Base-by-base conservation (phyloP, 345 rosid species). In the Cochlearia excelsa region DNA sequence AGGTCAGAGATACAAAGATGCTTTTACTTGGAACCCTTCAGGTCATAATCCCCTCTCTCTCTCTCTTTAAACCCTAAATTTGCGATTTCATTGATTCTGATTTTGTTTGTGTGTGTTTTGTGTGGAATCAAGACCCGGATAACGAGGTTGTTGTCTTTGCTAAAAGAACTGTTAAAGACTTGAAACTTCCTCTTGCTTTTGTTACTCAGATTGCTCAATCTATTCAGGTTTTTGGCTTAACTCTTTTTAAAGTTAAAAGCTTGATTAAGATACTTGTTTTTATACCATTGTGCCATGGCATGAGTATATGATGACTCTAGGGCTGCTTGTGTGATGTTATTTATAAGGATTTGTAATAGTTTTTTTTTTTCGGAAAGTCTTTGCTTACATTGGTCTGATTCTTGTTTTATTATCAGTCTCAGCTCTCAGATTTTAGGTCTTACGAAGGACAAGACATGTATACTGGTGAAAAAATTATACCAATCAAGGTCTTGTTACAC, bases 11-110 rank as follows among this genome's bases (percentile, higher is more conserved):
- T 84, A 75, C 65, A 86, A 85, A 70, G 99, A 89, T 48, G 84
- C 95, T 66, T 89, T 93, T 76, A 89, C 97, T 58, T 93, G 99
- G 99, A 92, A 87, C 69, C 95, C 97, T 77, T 75, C 81, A 63
- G 98, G 96, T 91, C 23, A 16, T 16, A 16, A 16, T 16, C 23
- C 23, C 23, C 23, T 16, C 23, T 16, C 23, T 16, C 63, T 26
- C 39, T 39, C 34, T 59, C 43, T 62, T n/a, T 7, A 57, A 64
- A 56, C 26, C 33, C 65, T 38, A 37, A 7, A 27, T 4, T 47
- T 57, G 26, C 34, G 63, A 8, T 29, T 16, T 47, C 39, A 45
- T 34, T 54, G 71, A 51, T 51, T 50, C 44, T 33, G 1, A 30
- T 9, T 56, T 29, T 28, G 5, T 6, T 3, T 3, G 31, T 28